A percentile compares a stretch with the other conserved stretches of the same genome.
These are phyloP conservation scores for Leishmania guyanensis DNA, from an alignment of 208 protist genomes.

Conservation along the genomic window DNA sequence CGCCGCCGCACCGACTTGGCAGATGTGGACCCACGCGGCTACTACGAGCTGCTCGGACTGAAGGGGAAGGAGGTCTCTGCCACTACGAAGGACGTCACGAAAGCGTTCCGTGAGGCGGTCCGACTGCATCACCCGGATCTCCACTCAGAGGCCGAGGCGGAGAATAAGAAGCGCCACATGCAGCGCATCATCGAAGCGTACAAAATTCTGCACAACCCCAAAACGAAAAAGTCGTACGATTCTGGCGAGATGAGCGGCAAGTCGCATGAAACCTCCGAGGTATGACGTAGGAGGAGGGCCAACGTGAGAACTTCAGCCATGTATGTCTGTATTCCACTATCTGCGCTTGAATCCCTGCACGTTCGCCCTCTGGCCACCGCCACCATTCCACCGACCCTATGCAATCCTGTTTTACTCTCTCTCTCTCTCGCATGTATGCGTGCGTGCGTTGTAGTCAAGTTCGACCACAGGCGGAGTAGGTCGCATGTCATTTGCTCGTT, in stretches of 20 bases:
- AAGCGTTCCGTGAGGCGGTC: conserved; percentile 76
- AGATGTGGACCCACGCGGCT: conserved; percentile 84
- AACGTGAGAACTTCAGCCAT: background rate
- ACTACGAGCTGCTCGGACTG: conserved; percentile 85
- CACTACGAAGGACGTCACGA: conserved; percentile 81
- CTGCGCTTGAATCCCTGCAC: background rate
- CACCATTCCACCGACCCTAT: background rate
- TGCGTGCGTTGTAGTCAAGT: background rate
- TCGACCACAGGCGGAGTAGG: background rate
- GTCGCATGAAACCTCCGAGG: conserved; percentile 16
- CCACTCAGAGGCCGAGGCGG: conserved; percentile 36
- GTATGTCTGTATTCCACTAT: background rate
- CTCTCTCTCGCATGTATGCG: background rate
- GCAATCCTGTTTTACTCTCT: background rate
- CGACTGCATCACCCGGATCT: conserved; percentile 82
- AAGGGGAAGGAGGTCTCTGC: conserved; percentile 73
- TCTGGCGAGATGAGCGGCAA: conserved; percentile 53
- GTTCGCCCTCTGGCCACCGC: background rate
- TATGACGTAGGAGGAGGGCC: background rate
- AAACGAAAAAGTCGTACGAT: conserved; percentile 78
- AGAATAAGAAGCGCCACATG: conserved; percentile 70
- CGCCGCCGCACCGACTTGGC: conserved; percentile 78
- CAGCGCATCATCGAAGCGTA: conserved; percentile 87
- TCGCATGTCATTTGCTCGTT: background rate
- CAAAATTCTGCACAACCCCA: conserved; percentile 75